Conservation (phyloP, 208 protist species). For the Acanthamoeba castellanii region DNA sequence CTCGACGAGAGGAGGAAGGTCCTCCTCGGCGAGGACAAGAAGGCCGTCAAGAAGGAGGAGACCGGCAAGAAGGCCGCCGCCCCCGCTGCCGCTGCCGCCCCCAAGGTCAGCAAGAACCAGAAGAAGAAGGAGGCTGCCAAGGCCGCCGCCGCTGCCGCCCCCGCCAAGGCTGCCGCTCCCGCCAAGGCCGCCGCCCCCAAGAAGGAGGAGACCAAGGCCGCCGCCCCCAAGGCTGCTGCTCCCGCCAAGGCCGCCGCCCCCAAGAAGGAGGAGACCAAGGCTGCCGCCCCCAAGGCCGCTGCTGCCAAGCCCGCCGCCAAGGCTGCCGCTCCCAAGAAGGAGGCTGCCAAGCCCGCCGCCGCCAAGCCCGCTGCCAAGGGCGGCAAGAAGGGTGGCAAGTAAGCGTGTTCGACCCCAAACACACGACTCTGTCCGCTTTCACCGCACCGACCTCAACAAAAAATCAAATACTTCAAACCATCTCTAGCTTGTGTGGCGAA, state of each 20-base stretch:
- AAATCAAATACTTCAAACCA: neutral
- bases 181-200: conserved; percentile 11
- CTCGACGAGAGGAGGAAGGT: neutral
- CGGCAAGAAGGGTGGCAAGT: conserved; percentile 68
- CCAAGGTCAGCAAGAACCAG: conserved; percentile 54
- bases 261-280: conserved; percentile 53
- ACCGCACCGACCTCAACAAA: neutral
- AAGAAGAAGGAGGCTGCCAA: conserved; percentile 60
- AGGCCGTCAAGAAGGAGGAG: conserved; percentile 69
- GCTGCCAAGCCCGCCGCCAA: conserved; percentile 21
- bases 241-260: neutral
- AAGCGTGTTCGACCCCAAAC: neutral
- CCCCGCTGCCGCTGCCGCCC: conserved; percentile 32
- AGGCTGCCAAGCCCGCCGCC: conserved; percentile 56
- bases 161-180: conserved; percentile 34
- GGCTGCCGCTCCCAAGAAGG: conserved; percentile 50
- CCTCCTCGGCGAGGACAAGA: conserved; percentile 2
- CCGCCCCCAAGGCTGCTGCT: neutral
- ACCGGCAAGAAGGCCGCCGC: neutral
- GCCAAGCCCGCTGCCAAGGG: conserved; percentile 47
- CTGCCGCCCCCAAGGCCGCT: neutral
- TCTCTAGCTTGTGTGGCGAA: neutral
- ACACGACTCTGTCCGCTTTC: neutral
- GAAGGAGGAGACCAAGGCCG: conserved; percentile 28
- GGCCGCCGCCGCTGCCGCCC: neutral